These are phyloP conservation scores for Malassezia caprae DNA, from an alignment of 1,284 basidiomycete genomes.

Conservation along the genomic window DNA sequence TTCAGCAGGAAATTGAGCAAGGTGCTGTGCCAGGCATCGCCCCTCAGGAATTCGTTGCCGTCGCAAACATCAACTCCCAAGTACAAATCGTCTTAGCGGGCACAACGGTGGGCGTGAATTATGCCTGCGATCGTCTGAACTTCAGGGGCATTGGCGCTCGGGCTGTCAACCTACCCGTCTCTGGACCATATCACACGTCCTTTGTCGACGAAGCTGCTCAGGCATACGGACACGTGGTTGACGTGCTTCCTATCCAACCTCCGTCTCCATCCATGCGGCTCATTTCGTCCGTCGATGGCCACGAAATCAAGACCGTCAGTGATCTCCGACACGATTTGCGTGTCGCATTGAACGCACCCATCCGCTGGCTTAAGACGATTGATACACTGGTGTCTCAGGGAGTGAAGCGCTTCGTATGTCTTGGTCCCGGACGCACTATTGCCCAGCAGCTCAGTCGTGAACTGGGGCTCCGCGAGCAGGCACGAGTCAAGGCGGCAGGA, in stretches of 20 bases:
- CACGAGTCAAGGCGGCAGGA: neutral
- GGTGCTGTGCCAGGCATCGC: slow-evolving; percentile 31
- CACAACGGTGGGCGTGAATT: slow-evolving; percentile 38
- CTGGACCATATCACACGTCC: slow-evolving; percentile 41
- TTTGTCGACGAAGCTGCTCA: slow-evolving; percentile 33
- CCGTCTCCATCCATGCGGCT: slow-evolving; percentile 20
- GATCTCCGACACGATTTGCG: slow-evolving; percentile 30
- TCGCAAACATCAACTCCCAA: slow-evolving; percentile 42
- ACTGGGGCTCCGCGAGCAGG: slow-evolving; percentile 20
- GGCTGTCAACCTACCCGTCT: slow-evolving; percentile 44
- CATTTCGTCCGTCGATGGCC: slow-evolving; percentile 32
- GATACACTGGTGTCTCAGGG: slow-evolving; percentile 32
- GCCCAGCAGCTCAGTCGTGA: slow-evolving; percentile 45
- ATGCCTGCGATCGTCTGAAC: slow-evolving; percentile 39
- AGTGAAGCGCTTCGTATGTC: slow-evolving; percentile 40
- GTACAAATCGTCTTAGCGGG: slow-evolving; percentile 43
- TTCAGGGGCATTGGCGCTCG: slow-evolving; percentile 36
- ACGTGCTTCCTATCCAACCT: slow-evolving; percentile 31
- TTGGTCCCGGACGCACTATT: slow-evolving; percentile 42
- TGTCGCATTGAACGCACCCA: slow-evolving; percentile 29
- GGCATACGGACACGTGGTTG: slow-evolving; percentile 25
- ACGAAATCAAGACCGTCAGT: slow-evolving; percentile 12
- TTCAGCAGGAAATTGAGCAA: slow-evolving; percentile 27
- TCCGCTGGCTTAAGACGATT: slow-evolving; percentile 35
- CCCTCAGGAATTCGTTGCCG: slow-evolving; percentile 41